Base-by-base conservation (phyloP, 2,329 filamentous ascomycete species). In the Metarhizium robertsii region DNA sequence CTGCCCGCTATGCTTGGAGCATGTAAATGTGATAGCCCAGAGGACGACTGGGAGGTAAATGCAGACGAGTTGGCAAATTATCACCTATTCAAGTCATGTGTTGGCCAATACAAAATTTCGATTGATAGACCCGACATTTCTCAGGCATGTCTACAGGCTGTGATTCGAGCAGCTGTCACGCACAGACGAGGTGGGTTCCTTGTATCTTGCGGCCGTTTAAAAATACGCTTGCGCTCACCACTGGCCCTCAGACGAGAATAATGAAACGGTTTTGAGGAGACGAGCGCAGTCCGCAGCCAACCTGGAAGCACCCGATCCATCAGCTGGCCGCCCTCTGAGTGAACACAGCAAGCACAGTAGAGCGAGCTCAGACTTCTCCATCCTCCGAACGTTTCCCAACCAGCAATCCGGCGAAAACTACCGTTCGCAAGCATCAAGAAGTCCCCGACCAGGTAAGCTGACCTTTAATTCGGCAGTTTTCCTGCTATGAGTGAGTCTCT, bases 11-110 rank as follows among this genome's bases (percentile, higher is more conserved):
- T 92, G 59, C 80, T 96, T 46, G 88, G 95, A 53, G 90, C 90
- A 55, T 92, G 86, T 69, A 96, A 96, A 77, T 95, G 90, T 75
- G 92, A 96, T 69, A 81, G 84, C 52, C 84, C 86, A 50, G 81
- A 86, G 59, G 79, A 81, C 56, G 75, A 83, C 57, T 85, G 87
- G 65, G 81, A 90, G 66, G 78, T 95, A 55, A 84, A 92, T 65
- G 81, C 86, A 14, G 77, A 83, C 32, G 79, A 75, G 55, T 79
- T 94, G 47, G 74, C 79, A 50, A 71, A 70, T 56, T 85, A 88
- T 64, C 72, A 80, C 51, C 76, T 81, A 60, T 88, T 87, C 62
- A 80, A 86, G 57, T 79, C 86, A 16, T 87, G 83, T 62, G 79
- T 92, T 59, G 82, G 84, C 59, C 83, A 86, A 54, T 87, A 90